Evolutionary conservation across 495 filamentous ascomycete genomes (phyloP).

Genomic region (Xylaria palmicola): DNA sequence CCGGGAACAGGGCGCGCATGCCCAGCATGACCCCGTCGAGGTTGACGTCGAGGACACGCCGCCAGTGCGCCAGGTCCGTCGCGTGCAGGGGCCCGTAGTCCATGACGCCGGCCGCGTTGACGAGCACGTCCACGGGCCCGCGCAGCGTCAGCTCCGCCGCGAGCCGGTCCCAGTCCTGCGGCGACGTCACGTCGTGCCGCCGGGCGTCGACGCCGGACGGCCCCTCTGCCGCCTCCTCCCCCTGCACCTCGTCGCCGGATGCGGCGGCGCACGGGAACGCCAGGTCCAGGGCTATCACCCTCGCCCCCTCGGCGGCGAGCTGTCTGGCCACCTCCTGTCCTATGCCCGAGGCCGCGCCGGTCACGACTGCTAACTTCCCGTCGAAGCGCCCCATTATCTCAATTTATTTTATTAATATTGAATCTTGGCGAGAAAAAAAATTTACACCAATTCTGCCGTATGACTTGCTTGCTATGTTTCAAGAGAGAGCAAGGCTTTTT

Average conservation of each 20-base stretch:
- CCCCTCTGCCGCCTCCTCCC: too few relatives aligned
- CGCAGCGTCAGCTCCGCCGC: background rate
- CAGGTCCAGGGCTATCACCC: background rate
- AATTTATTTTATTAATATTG: background rate
- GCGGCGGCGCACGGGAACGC: background rate
- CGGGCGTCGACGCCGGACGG: background rate
- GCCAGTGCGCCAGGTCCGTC: background rate
- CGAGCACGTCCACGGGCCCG: background rate
- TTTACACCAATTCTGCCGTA: too few relatives aligned
- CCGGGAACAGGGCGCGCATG: background rate
- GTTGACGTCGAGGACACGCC: background rate
- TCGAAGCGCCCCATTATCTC: background rate
- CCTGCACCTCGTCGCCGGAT: too few relatives aligned
- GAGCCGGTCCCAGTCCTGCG: background rate
- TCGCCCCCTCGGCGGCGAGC: background rate
- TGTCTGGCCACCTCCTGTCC: background rate
- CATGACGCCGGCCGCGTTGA: background rate
- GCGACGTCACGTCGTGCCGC: background rate
- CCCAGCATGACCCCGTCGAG: background rate
- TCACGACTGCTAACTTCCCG: background rate
- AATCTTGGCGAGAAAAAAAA: too few relatives aligned
- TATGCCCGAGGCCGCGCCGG: background rate
- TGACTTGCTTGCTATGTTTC: too few relatives aligned
- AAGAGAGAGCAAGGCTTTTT: too few relatives aligned
- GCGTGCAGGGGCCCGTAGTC: background rate